phyloP scores from a whole-genome alignment of 2,329 filamentous ascomycete species.

The Diatrype stigma region DNA sequence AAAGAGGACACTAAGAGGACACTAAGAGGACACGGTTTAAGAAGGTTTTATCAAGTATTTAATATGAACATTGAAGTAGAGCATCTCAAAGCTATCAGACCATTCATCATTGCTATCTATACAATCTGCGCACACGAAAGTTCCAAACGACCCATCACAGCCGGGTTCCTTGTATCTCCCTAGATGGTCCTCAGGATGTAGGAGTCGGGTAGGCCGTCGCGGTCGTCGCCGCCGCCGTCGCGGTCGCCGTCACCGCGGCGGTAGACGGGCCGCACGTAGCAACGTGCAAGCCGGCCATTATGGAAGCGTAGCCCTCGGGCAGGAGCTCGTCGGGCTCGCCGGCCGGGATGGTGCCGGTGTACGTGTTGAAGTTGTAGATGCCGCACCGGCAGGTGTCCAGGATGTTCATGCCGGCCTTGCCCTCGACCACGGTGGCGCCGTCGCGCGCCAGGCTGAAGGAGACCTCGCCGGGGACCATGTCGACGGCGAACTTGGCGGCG shows the following conservation, averaged over 20 bases:
- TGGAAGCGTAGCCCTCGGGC: slow-evolving; percentile 26
- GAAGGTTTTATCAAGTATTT: too few relatives aligned
- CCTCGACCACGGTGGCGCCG: slow-evolving; percentile 37
- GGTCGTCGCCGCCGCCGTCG: slow-evolving; percentile 3
- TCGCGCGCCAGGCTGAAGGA: slow-evolving; percentile 41
- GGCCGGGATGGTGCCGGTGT: slow-evolving; percentile 45
- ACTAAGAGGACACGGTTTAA: too few relatives aligned
- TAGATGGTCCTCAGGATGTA: slow-evolving; percentile 2
- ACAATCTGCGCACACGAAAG: too few relatives aligned
- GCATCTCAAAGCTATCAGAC: too few relatives aligned
- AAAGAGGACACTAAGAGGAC: too few relatives aligned
- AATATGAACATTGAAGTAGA: too few relatives aligned
- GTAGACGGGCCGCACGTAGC: slow-evolving; percentile 17
- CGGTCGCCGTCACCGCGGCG: not conserved
- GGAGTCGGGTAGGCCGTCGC: slow-evolving; percentile 5
- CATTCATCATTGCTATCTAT: too few relatives aligned
- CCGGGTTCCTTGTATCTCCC: too few relatives aligned
- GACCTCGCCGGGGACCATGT: slow-evolving; percentile 44
- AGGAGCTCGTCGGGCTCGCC: slow-evolving; percentile 31
- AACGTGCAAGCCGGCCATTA: slow-evolving; percentile 25
- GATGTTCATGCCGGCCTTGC: slow-evolving; percentile 47
- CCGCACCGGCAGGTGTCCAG: slow-evolving; percentile 45
- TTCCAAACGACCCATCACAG: too few relatives aligned
- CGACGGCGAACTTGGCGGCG: slow-evolving; percentile 38
- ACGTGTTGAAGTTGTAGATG: slow-evolving; percentile 55